phyloP scores from a whole-genome alignment of 345 rosid genomes.

The Murraya paniculata region DNA sequence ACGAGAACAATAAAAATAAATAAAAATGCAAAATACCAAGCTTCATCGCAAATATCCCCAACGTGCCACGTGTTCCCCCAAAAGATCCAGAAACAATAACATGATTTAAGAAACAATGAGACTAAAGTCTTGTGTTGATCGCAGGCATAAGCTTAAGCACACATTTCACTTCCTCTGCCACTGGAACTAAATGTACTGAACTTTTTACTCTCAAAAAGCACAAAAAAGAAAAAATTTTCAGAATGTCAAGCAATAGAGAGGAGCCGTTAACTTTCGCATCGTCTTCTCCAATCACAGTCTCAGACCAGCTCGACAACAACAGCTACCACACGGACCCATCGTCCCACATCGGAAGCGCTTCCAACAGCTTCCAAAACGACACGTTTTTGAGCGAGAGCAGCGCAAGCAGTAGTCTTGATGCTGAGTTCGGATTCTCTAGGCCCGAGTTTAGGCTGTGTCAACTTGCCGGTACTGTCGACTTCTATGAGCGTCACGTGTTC shows the following conservation, averaged over 20 bases:
- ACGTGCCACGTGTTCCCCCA: background rate
- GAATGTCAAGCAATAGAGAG: slow-evolving; percentile 62
- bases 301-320: slow-evolving; percentile 54
- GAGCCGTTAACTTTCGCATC: slow-evolving; percentile 55
- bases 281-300: slow-evolving; percentile 63
- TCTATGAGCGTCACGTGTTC: slow-evolving; percentile 83
- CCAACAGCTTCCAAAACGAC: slow-evolving; percentile 83
- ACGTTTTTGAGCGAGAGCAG: slow-evolving; percentile 47
- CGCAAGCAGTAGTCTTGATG: slow-evolving; percentile 33
- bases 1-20: background rate
- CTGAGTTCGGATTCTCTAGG: slow-evolving; percentile 78
- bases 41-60: background rate
- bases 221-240: background rate
- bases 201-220: background rate
- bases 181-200: background rate
- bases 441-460: slow-evolving; percentile 65
- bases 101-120: background rate
- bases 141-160: background rate
- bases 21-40: no score
- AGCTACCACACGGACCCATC: slow-evolving; percentile 44
- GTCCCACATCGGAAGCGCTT: slow-evolving; percentile 59
- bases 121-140: background rate
- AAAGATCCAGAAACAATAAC: background rate
- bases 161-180: background rate
- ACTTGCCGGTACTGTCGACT: slow-evolving; percentile 78